phyloP scores from a whole-genome alignment of 1,139 yeast species.

The Blastobotrys aristatus region DNA sequence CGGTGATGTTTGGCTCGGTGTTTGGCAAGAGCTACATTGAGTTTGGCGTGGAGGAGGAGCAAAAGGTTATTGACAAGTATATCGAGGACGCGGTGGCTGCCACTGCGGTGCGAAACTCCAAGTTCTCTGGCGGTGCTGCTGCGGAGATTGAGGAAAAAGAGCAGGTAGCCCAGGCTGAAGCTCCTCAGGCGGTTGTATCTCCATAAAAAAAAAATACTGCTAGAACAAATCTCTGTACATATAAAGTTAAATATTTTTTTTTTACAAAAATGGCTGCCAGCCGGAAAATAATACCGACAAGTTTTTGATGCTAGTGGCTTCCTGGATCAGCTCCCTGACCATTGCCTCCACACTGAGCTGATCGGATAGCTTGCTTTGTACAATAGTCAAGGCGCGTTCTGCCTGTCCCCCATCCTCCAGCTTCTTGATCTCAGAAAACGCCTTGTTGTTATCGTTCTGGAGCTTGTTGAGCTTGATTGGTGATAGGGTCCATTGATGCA shows the following conservation, averaged over 20 bases:
- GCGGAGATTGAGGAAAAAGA: not conserved
- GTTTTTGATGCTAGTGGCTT: conserved; percentile 64
- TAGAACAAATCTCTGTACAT: not conserved
- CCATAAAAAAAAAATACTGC: not conserved
- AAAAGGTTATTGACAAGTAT: conserved; percentile 68
- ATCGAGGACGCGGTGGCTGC: conserved; percentile 51
- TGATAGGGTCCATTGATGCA: conserved; percentile 84
- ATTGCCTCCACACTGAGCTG: conserved; percentile 79
- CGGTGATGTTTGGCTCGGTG: conserved; percentile 77
- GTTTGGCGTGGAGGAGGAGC: conserved; percentile 68
- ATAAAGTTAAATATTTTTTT: not conserved
- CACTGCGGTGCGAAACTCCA: conserved; percentile 19
- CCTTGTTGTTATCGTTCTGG: conserved; percentile 36
- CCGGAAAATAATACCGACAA: conserved; percentile 71
- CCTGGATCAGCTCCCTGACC: conserved; percentile 72
- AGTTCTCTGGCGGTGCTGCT: conserved; percentile 4
- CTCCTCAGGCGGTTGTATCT: not conserved
- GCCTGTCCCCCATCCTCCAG: conserved; percentile 54
- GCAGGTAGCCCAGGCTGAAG: conserved; percentile 4
- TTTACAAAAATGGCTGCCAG: conserved; percentile 24
- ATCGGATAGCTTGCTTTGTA: conserved; percentile 64
- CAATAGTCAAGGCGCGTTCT: conserved; percentile 68
- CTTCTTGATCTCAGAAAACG: conserved; percentile 2
- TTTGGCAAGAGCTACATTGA: conserved; percentile 59
- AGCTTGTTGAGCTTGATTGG: conserved; percentile 51